Percentiles rank a stretch among this genome's conserved stretches.
phyloP scores from a whole-genome alignment of 2,329 filamentous ascomycete genomes.

The Diaporthe nobilis region DNA sequence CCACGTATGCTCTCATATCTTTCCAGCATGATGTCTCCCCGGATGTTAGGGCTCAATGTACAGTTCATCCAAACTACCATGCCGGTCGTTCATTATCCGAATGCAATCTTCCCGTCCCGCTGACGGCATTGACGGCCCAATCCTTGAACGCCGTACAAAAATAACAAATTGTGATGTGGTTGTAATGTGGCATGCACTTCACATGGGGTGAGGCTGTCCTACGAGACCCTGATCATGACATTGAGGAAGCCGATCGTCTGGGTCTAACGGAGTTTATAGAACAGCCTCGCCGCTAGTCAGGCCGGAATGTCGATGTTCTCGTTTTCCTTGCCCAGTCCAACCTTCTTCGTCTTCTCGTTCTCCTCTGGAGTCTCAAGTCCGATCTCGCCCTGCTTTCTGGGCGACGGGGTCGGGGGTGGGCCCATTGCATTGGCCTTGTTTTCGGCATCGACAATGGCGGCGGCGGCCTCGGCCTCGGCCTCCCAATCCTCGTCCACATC shows the following conservation, averaged over 20 bases:
- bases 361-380: conserved; percentile 26
- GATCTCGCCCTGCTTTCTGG: conserved; percentile 34
- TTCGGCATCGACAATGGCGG: conserved; percentile 37
- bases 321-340: conserved; percentile 37
- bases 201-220: conserved; percentile 38
- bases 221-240: conserved; percentile 36
- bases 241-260: conserved; percentile 26
- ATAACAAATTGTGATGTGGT: conserved; percentile 1
- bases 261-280: conserved; percentile 37
- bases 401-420: conserved; percentile 41
- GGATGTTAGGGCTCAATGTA: conserved; percentile 31
- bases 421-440: conserved; percentile 41
- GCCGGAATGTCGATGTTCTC: conserved; percentile 39
- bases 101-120: conserved; percentile 10
- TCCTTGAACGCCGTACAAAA: conserved; percentile 33
- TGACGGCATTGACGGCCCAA: conserved; percentile 11
- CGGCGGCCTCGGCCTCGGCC: conserved; percentile 37
- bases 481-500: conserved; percentile 38
- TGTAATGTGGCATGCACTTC: conserved; percentile 11
- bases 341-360: conserved; percentile 29
- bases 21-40: conserved; percentile 30
- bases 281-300: conserved; percentile 42
- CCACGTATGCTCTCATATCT: conserved; percentile 25
- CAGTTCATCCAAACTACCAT: conserved; percentile 35
- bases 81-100: conserved; percentile 16